Evolutionary conservation across 768 basidiomycete genomes (phyloP), one percentile per base, ranked within the genome.

Genomic region (Sistotremastrum suecicum): DNA sequence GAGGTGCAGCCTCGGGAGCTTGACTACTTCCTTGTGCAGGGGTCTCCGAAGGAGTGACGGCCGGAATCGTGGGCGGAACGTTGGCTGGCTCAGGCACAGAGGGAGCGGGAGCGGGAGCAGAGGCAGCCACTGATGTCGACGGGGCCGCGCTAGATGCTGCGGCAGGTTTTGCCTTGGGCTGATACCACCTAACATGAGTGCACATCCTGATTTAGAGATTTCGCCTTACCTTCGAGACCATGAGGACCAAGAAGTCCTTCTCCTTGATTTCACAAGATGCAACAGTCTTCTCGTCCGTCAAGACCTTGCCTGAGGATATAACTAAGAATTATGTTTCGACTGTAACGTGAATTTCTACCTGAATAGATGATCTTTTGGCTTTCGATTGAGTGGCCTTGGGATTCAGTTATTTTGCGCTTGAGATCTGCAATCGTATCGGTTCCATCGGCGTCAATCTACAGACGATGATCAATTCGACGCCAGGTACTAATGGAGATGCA

Each of bases 161-260:
- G 31, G 64, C 60, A 20, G 74, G 63, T 2, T 70, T 62, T 5
- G 76, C 64, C 54, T 79, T 82, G 36, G 75, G 79, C 80, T 82
- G 43, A 31, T 2, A 37, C 34, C 37, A 45, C 34, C 43, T 41
- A 32, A 45, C 45, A 33, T 4, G 9, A 8, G 43, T 34, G 45
- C 40, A 11, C 11, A 36, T 11, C 32, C 9, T 12, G 34, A 35
- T 29, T 7, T 9, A 20, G 28, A 39, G 3, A 40, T 11, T 28
- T 40, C n/a, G 11, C 55, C 67, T 43, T 51, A 92, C 92, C 78
- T 95, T 98, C 43, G 90, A 77, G 34, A 97, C 87, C 94, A 98
- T 99, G 38, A 99, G 77, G n/a, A 99, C 95, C 49, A 98, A 67
- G 67, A 99, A 99, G 62, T 95, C 94, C 68, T 95, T 98, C 65